Evolutionary conservation across 225 moss, liverwort and hornwort genomes (phyloP).

Genomic region (Marchantia polymorpha): DNA sequence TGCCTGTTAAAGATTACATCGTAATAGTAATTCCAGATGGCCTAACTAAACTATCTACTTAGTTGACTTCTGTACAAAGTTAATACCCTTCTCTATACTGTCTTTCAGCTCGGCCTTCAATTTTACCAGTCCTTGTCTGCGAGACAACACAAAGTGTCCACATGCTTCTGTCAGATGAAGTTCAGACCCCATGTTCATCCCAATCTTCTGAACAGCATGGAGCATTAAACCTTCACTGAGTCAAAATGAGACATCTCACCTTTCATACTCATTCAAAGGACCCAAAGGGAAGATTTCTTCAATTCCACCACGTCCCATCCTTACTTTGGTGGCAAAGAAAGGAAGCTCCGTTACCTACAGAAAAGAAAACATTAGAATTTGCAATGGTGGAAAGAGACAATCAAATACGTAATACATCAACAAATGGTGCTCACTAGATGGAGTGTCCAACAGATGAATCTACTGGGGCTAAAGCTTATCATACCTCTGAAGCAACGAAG

Average conservation of each 20-base stretch:
- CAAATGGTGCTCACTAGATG: neutral
- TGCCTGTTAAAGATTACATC: conserved; percentile 1
- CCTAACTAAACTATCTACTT: conserved; percentile 1
- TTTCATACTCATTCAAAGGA: conserved; percentile 75
- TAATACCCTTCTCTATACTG: conserved; percentile 88
- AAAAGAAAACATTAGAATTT: neutral
- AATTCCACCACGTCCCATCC: conserved; percentile 70
- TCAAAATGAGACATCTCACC: conserved; percentile 37
- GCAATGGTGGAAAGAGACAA: neutral
- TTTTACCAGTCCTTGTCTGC: conserved; percentile 82
- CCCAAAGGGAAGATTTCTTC: conserved; percentile 87
- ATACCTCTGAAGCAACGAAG: conserved; percentile 85
- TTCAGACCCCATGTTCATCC: neutral
- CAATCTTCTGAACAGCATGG: neutral
- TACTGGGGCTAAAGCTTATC: neutral
- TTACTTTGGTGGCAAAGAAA: conserved; percentile 92
- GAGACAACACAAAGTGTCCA: conserved; percentile 11
- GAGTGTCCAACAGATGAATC: too few relatives aligned
- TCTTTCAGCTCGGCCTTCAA: conserved; percentile 67
- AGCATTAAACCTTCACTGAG: neutral
- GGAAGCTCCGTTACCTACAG: conserved; percentile 92
- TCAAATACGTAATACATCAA: neutral
- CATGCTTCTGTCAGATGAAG: neutral
- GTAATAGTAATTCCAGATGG: neutral
- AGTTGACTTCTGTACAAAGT: conserved; percentile 62